Base-by-base conservation (phyloP, 2,329 filamentous ascomycete genomes). In the Eurotiales sp. region DNA sequence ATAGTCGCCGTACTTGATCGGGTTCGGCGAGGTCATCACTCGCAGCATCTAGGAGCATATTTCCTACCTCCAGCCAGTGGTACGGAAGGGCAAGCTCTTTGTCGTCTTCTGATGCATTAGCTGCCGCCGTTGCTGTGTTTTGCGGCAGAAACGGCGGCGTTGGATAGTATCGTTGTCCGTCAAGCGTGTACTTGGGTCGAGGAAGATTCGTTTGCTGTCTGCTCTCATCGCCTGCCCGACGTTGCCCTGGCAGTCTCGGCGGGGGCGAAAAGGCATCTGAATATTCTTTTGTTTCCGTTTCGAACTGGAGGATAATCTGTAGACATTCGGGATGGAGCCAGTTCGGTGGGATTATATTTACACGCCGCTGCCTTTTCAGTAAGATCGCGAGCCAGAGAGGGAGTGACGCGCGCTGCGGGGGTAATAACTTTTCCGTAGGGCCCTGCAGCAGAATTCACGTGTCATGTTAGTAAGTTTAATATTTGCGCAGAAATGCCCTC, bases 381-480 rank as follows among this genome's bases (percentile, higher is more conserved):
- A 97, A 84, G 14, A 97, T 80, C 2, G 93, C 93, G 14, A 99
- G 87, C 93, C 93, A 99, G 53, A 99, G 82, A 0, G 93, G 92
- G 0, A 97, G 70, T 36, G 86, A 77, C 58, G 84, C 81, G 61
- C 90, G 84, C 64, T 90, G 85, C 0, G 92, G 92, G 2, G 93
- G 93, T 22, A 84, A 83, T 36, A 99, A 81, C 21, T 82, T 71
- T 50, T 85, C 84, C 30, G 91, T 88, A 53, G 83, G 77, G 53
- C 92, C 92, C 92, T 96, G 63, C 32, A 23, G 1, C 15, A 10
- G 56, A 51, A 40, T 47, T 50, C 25, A 25, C 6, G 14, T n/a
- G 10, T 30, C 34, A 30, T 21, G 22, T 40, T n/a, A 46, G n/a
- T n/a, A n/a, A n/a, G 34, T 19, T 21, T 37, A 3, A 17, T 36